Conservation (phyloP, 1,139 yeast species). For the Kodamaea arcana region DNA sequence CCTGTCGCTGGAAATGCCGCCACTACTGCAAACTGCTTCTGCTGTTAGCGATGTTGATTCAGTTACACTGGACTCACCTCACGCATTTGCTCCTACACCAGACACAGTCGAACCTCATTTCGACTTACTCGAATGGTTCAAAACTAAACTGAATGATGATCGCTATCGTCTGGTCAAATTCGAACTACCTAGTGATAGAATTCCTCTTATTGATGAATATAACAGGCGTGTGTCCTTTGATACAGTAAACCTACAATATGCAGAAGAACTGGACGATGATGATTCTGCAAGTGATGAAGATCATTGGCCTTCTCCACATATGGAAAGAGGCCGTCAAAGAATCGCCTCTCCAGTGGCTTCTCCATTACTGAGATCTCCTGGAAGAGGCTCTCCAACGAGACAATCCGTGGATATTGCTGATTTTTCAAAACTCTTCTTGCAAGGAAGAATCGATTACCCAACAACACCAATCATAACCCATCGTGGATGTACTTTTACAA, state of each 20-base stretch:
- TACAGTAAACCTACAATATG: slow-evolving; percentile 35
- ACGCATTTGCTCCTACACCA: too few relatives aligned
- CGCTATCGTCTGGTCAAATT: slow-evolving; percentile 19
- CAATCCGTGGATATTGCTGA: slow-evolving; percentile 4
- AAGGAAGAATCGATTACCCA: slow-evolving; percentile 32
- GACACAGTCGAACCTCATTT: slow-evolving; percentile 5
- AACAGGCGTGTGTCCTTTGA: slow-evolving; percentile 38
- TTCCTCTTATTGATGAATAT: slow-evolving; percentile 9
- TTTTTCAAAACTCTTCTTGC: background rate
- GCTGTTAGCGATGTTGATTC: too few relatives aligned
- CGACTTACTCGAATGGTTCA: slow-evolving; percentile 23
- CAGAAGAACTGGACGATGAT: slow-evolving; percentile 19
- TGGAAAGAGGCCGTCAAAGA: slow-evolving; percentile 1
- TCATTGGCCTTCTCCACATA: slow-evolving; percentile 2
- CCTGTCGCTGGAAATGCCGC: background rate
- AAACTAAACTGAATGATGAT: slow-evolving; percentile 16
- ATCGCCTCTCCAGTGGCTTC: slow-evolving; percentile 1
- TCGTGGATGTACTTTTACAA: slow-evolving; percentile 48
- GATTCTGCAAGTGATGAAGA: slow-evolving; percentile 6
- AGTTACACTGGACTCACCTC: too few relatives aligned
- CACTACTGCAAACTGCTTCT: background rate
- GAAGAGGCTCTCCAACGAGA: slow-evolving; percentile 3
- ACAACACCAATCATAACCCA: slow-evolving; percentile 50
- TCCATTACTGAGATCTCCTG: slow-evolving; percentile 8
- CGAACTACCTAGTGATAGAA: slow-evolving; percentile 13